Conservation (phyloP, 2,329 filamentous ascomycete genomes). For the Ophiostoma sp. region DNA sequence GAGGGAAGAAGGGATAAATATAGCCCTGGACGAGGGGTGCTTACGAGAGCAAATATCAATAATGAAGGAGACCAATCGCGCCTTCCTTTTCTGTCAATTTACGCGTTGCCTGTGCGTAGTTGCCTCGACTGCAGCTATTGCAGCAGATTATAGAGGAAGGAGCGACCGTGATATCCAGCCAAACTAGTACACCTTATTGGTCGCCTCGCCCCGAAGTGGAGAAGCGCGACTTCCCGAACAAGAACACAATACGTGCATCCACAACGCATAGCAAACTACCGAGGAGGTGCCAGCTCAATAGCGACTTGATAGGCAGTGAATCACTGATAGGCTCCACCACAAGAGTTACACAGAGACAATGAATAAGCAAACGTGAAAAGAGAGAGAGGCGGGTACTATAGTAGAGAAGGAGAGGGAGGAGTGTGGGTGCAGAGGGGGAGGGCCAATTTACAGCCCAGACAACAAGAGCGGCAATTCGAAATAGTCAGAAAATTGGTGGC, state of each 20-base stretch:
- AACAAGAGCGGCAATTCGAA: too few species aligned
- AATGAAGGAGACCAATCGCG: neutral
- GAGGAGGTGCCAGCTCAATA: neutral
- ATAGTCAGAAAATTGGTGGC: too few species aligned
- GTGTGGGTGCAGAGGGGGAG: too few species aligned
- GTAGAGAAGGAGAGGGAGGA: too few species aligned
- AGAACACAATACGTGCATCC: neutral
- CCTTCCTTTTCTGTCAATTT: neutral
- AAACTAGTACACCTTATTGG: conserved; percentile 1
- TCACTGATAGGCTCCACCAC: neutral
- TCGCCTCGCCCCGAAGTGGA: neutral
- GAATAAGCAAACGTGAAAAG: neutral
- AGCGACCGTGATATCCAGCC: conserved; percentile 13
- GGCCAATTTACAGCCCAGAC: too few species aligned
- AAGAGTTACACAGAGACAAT: neutral
- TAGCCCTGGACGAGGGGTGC: neutral
- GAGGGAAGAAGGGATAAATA: neutral
- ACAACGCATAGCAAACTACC: neutral
- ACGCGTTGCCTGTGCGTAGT: neutral
- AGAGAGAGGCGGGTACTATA: neutral
- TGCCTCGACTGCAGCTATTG: neutral
- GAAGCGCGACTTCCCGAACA: neutral
- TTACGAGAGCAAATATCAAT: neutral
- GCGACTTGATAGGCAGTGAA: neutral
- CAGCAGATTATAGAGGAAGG: conserved; percentile 12